Base-by-base conservation (phyloP, 306 rosid genomes). In the Prunus fruticosa region DNA sequence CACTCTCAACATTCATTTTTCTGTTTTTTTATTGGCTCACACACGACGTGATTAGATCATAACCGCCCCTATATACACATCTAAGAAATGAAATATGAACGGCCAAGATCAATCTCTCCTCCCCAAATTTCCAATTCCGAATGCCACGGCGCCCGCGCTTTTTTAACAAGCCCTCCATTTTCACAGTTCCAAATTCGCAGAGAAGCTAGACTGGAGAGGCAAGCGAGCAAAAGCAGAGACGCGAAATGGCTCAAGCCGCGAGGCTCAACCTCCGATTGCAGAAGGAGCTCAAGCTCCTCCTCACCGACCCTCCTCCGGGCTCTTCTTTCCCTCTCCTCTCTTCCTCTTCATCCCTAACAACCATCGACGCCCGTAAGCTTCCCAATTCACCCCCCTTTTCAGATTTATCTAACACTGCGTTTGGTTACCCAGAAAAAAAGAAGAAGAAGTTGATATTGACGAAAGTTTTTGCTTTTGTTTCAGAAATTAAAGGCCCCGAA, bases 241-340 rank as follows among this genome's bases (percentile, higher is more conserved):
- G 51, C 47, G 19, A 65, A 69, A 82, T 82, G 86, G 84, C 84
- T 46, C 87, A 76, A 74, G 84, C 87, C 6, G 84, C 84, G 82
- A 61, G 84, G 79, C 84, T 76, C 32, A 77, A 49, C 79, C 87
- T 84, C 58, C 82, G 87, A 30, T 34, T 84, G 74, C 84, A 84
- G 72, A 84, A 84, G 81, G 87, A 84, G 82, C 84, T 76, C 74
- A 84, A 76, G 79, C 77, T 84, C 28, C 87, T 84, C 60, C 84
- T 84, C 84, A 20, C 84, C 73, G 87, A 84, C 56, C 84, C 84
- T 14, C 87, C 87, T 46, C 82, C 73, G 45, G 87, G 87, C 22
- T 69, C 82, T 10, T 72, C 82, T 50, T 80, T 84, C 69, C 84
- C 84, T 1, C 50, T 41, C 28, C 82, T 80, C n/a, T 67, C 84